Base-by-base conservation (phyloP, 2,329 filamentous ascomycete genomes). In the Neonectria coccinea region DNA sequence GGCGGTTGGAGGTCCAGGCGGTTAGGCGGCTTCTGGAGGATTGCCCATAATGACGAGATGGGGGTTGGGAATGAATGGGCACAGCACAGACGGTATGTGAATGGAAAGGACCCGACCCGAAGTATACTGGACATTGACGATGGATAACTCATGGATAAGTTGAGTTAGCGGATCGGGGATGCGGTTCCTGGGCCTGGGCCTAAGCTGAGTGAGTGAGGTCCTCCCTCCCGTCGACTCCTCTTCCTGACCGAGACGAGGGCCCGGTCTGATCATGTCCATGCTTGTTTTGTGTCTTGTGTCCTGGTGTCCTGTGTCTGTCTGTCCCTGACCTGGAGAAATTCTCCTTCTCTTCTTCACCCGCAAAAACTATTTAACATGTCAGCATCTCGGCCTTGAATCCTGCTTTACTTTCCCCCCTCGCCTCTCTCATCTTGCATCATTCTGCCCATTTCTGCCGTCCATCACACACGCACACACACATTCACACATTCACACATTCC, bases 341-440 rank as follows among this genome's bases (percentile, higher is more conserved):
- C n/a, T 55, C 22, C 36, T 45, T 22, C 47, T 36, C 59, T 48
- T 47, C 36, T 14, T 31, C 54, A 56, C 22, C 44, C 50, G 36
- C 29, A 51, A 64, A 64, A 64, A 59, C 12, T 64, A 64, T 64
- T 55, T 64, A 64, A 64, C 50, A 36, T 59, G 55, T 59, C 61
- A 42, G 56, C 55, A 27, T 64, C 61, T 64, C 56, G 36, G 44
- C 44, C 56, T 16, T n/a, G 56, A 33, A 22, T 33, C 44, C 47
- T 52, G 31, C 25, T 45, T 53, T 53, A 10, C 54, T 39, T 20
- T 6, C 18, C n/a, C 47, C 27, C 48, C 56, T 58, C 56, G 56
- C 48, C 51, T 59, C 47, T 51, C 47, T 25, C 42, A 18, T 51
- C 42, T 48, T 57, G 44, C 55, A 57, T 22, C 16, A 31, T 18